A percentile compares a stretch with the other conserved stretches of the same genome.
These are phyloP conservation scores for Dioszegia hungarica DNA, from an alignment of 768 basidiomycete species.

Conservation along the genomic window DNA sequence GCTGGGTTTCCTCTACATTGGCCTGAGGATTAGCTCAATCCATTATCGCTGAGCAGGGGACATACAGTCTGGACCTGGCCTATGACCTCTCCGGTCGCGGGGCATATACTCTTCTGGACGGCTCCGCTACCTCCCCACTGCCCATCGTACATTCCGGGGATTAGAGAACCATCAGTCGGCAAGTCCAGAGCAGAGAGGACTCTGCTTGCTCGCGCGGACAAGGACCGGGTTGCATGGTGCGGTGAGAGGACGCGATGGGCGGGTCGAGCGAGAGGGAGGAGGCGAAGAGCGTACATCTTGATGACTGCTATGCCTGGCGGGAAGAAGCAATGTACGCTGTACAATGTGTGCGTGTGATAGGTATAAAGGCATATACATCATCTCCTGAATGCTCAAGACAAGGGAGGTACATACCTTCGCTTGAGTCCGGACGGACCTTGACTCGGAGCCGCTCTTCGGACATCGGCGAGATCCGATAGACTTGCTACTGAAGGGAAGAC, in stretches of 20 bases:
- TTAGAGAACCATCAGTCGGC: conserved; percentile 19
- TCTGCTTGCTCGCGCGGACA: conserved; percentile 27
- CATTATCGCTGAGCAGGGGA: neutral
- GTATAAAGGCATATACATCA: neutral
- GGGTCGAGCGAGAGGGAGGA: neutral
- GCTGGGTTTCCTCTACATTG: conserved; percentile 66
- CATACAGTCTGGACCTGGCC: conserved; percentile 68
- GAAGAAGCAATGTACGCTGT: neutral
- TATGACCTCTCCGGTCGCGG: conserved; percentile 79
- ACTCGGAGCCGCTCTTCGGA: neutral
- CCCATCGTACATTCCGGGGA: conserved; percentile 42
- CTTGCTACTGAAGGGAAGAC: no score
- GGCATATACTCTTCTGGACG: conserved; percentile 54
- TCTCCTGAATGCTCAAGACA: neutral
- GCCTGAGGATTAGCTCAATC: conserved; percentile 52
- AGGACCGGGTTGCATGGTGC: neutral
- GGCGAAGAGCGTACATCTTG: neutral
- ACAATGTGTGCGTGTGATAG: neutral
- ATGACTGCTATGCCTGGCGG: neutral
- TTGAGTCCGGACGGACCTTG: conserved; percentile 4
- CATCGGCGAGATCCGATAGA: conserved; percentile 9
- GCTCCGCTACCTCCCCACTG: conserved; percentile 36
- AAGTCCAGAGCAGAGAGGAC: conserved; percentile 36
- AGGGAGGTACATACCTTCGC: neutral
- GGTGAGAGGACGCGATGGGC: neutral